phyloP scores from a whole-genome alignment of 2,329 filamentous ascomycete genomes.

The Venturia aucupariae region DNA sequence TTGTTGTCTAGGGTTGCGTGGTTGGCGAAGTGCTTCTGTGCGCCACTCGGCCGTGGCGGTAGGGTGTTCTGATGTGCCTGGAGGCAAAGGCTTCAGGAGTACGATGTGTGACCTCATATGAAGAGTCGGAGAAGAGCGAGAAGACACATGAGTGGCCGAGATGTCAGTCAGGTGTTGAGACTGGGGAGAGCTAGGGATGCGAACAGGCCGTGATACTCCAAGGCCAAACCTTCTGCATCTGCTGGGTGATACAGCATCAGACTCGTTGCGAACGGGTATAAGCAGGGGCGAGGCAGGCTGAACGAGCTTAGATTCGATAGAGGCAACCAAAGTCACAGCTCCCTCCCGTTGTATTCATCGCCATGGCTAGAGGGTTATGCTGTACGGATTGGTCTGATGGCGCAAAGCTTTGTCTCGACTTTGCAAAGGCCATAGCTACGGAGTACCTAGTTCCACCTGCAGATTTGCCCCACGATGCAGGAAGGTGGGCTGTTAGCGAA shows the following conservation, averaged over 20 bases:
- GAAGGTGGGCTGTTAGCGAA: slow-evolving; percentile 2
- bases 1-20: neutral
- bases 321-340: neutral
- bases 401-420: neutral
- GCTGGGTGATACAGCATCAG: neutral
- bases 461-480: slow-evolving; percentile 1
- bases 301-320: neutral
- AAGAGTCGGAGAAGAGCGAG: neutral
- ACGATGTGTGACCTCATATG: slow-evolving; percentile 3
- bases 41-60: slow-evolving; percentile 1
- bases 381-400: neutral
- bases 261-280: neutral
- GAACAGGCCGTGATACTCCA: neutral
- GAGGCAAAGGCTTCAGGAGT: neutral
- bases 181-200: slow-evolving; percentile 2
- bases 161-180: neutral
- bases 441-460: no score
- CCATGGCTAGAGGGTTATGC: neutral
- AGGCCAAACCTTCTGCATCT: neutral
- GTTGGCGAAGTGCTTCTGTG: neutral
- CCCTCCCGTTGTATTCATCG: neutral
- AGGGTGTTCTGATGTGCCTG: neutral
- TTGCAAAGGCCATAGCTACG: neutral
- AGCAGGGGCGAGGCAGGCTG: neutral
- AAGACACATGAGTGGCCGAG: neutral